Percentiles rank a stretch among this genome's conserved stretches.
These are phyloP conservation scores for Cryptosporidium xiaoi DNA, from an alignment of 169 alveolate genomes.

Conservation along the genomic window DNA sequence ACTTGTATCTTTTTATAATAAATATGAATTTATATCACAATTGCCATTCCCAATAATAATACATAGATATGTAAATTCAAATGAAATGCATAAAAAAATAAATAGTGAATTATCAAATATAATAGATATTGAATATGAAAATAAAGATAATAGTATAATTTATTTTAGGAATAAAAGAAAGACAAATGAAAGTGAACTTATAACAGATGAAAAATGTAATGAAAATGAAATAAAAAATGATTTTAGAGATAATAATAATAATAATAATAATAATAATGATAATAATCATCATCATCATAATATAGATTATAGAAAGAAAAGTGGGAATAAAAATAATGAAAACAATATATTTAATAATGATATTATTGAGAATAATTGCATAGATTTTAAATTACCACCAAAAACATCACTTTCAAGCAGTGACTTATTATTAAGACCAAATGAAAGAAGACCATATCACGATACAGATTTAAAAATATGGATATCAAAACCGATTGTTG, in stretches of 20 bases:
- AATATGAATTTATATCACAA: slow-evolving; percentile 52
- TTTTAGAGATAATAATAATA: not conserved
- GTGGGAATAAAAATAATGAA: not conserved
- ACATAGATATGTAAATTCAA: slow-evolving; percentile 41
- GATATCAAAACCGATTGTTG: slow-evolving; percentile 52
- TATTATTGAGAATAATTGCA: not conserved
- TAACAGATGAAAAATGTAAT: not conserved
- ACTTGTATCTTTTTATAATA: slow-evolving; percentile 47
- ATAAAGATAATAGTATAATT: slow-evolving; percentile 30
- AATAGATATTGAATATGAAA: slow-evolving; percentile 30
- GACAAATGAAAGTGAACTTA: not conserved
- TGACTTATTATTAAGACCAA: slow-evolving; percentile 46
- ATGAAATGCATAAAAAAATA: slow-evolving; percentile 46
- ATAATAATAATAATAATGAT: not conserved
- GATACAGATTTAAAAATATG: slow-evolving; percentile 43
- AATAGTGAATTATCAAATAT: not conserved
- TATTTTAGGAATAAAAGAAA: slow-evolving; percentile 6
- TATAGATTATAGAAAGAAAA: not conserved
- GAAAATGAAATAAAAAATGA: too few relatives aligned
- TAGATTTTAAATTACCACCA: slow-evolving; percentile 59
- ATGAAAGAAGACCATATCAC: slow-evolving; percentile 72
- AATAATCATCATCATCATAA: too few relatives aligned
- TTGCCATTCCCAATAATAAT: slow-evolving; percentile 60
- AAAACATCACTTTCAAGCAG: slow-evolving; percentile 45
- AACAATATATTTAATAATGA: not conserved